Evolutionary conservation across 2,329 filamentous ascomycete genomes (phyloP).

Genomic region (Pseudogymnoascus sp.): DNA sequence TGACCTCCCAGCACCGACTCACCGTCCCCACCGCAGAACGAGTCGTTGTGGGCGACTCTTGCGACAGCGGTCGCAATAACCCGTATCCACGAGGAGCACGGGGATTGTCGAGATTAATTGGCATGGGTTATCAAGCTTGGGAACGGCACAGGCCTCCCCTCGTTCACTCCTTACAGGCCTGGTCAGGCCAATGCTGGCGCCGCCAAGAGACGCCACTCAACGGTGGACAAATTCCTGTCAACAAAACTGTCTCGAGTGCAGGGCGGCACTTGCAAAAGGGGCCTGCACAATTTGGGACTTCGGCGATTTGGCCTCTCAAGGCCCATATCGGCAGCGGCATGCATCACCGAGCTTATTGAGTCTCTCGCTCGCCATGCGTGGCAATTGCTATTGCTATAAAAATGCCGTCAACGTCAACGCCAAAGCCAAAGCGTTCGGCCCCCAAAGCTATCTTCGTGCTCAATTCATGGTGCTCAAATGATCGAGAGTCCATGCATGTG

Average conservation of each 20-base stretch:
- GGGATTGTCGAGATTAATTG: slow-evolving; percentile 7
- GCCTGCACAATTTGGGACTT: background rate
- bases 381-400: background rate
- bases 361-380: background rate
- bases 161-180: background rate
- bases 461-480: background rate
- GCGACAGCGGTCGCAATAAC: background rate
- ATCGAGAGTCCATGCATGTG: slow-evolving; percentile 4
- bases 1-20: background rate
- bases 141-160: background rate
- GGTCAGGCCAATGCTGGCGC: background rate
- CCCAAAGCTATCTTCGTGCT: background rate
- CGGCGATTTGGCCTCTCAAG: background rate
- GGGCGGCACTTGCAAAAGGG: background rate
- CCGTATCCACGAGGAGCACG: background rate
- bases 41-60: background rate
- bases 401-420: background rate
- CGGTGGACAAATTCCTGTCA: slow-evolving; percentile 2
- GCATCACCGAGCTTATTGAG: background rate
- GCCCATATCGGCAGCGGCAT: background rate
- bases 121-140: background rate
- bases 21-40: background rate
- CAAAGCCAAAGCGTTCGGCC: too few species aligned
- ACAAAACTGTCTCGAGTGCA: slow-evolving; percentile 3
- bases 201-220: slow-evolving; percentile 3